Percentiles rank a stretch among this genome's conserved stretches.
These are phyloP conservation scores for Triangularia verruculosa DNA, from an alignment of 2,329 filamentous ascomycete genomes.

Conservation along the genomic window DNA sequence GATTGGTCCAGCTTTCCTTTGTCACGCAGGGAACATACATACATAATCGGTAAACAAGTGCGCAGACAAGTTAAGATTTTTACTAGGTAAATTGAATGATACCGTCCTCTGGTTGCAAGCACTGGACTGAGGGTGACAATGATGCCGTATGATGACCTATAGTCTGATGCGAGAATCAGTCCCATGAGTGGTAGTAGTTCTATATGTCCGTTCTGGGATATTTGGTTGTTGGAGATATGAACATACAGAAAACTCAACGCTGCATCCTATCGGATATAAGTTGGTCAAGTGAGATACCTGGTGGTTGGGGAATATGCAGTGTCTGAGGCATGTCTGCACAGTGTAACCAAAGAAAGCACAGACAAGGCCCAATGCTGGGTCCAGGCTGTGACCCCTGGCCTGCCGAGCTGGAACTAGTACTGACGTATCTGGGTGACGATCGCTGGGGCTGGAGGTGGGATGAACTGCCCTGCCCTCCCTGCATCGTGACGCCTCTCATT, in stretches of 20 bases:
- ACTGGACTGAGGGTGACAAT: too few relatives aligned
- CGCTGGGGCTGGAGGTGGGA: background rate
- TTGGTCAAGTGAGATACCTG: too few relatives aligned
- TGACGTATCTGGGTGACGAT: background rate
- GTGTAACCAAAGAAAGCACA: background rate
- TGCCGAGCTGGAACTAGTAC: conserved; percentile 5
- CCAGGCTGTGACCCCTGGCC: background rate
- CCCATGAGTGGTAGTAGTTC: too few relatives aligned
- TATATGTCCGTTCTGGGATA: too few relatives aligned
- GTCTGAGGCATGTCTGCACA: background rate
- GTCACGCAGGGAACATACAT: too few relatives aligned
- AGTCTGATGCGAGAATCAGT: too few relatives aligned
- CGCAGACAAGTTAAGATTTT: background rate
- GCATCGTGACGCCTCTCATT: background rate
- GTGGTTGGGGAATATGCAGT: background rate
- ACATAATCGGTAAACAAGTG: background rate
- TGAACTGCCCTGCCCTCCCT: background rate
- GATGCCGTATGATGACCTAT: too few relatives aligned
- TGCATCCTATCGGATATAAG: background rate
- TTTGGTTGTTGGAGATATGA: too few relatives aligned
- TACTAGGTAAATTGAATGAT: too few relatives aligned
- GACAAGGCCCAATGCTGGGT: background rate
- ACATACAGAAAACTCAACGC: background rate
- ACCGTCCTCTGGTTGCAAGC: too few relatives aligned
- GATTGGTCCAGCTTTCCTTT: too few relatives aligned